Evolutionary conservation across 495 filamentous ascomycete genomes (phyloP).

Genomic region (Oleoguttula mirabilis): DNA sequence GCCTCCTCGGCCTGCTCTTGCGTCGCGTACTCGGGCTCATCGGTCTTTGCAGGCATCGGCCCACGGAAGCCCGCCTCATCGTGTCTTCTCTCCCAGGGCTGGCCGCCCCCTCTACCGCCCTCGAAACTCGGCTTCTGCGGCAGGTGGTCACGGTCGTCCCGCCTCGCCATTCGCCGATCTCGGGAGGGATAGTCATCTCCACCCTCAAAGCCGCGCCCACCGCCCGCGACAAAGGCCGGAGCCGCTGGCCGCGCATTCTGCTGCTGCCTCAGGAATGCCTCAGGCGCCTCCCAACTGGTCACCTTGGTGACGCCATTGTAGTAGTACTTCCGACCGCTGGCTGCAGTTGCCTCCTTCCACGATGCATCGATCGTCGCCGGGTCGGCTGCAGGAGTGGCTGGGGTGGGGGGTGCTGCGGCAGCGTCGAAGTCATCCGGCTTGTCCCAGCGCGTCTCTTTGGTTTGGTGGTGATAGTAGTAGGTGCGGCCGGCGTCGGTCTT

Average conservation of each 20-base stretch:
- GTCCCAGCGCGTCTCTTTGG: slow-evolving; percentile 84
- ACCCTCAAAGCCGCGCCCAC: slow-evolving; percentile 39
- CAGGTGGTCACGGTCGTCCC: slow-evolving; percentile 38
- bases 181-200: background rate
- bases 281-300: slow-evolving; percentile 67
- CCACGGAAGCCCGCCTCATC: slow-evolving; percentile 49
- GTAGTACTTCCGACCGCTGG: slow-evolving; percentile 87
- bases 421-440: slow-evolving; percentile 64
- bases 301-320: slow-evolving; percentile 80
- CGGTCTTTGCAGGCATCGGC: slow-evolving; percentile 48
- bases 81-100: slow-evolving; percentile 16
- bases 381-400: background rate
- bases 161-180: slow-evolving; percentile 16
- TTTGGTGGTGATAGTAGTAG: slow-evolving; percentile 88
- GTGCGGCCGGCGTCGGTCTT: slow-evolving; percentile 68
- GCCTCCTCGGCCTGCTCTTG: slow-evolving; percentile 88
- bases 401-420: background rate
- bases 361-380: slow-evolving; percentile 30
- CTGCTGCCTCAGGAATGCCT: slow-evolving; percentile 7
- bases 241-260: slow-evolving; percentile 4
- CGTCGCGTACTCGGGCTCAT: slow-evolving; percentile 73
- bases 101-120: slow-evolving; percentile 9
- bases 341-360: slow-evolving; percentile 86
- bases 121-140: slow-evolving; percentile 17
- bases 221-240: slow-evolving; percentile 47